These are phyloP conservation scores for Euphorbia tirucalli DNA, from an alignment of 345 rosid species.

Conservation along the genomic window DNA sequence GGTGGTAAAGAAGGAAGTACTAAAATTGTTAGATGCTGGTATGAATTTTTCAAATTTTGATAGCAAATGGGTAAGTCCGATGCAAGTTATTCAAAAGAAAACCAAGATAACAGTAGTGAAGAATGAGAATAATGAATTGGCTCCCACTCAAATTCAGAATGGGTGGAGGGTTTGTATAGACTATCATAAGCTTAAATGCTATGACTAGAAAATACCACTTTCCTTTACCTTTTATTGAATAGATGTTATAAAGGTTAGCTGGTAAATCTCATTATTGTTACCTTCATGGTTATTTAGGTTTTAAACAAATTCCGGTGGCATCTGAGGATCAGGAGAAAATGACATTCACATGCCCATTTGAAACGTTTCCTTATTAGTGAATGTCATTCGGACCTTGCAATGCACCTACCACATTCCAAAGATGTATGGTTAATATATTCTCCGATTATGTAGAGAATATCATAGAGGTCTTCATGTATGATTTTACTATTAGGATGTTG, in stretches of 20 bases:
- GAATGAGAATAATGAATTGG: too few relatives aligned
- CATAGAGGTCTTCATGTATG: too few relatives aligned
- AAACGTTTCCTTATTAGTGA: background rate
- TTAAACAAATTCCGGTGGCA: background rate
- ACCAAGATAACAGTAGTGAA: background rate
- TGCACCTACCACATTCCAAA: too few relatives aligned
- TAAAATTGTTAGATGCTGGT: background rate
- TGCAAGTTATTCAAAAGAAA: background rate
- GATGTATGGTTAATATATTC: too few relatives aligned
- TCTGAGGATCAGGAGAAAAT: background rate
- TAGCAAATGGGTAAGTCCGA: background rate
- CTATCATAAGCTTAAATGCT: background rate
- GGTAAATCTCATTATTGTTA: background rate
- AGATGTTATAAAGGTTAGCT: background rate
- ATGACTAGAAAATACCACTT: background rate
- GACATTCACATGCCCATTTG: background rate
- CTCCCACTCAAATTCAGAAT: too few relatives aligned
- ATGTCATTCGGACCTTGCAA: background rate
- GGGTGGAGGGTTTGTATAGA: background rate
- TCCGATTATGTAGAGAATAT: too few relatives aligned
- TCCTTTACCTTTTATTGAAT: background rate
- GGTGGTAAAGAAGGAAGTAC: background rate
- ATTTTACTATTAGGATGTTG: too few relatives aligned
- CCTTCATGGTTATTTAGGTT: background rate
- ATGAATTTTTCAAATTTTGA: constrained; percentile 2